Evolutionary conservation across 495 filamentous ascomycete genomes (phyloP), one percentile per base, ranked within the genome.

Genomic region (Aspergillus indologenus): DNA sequence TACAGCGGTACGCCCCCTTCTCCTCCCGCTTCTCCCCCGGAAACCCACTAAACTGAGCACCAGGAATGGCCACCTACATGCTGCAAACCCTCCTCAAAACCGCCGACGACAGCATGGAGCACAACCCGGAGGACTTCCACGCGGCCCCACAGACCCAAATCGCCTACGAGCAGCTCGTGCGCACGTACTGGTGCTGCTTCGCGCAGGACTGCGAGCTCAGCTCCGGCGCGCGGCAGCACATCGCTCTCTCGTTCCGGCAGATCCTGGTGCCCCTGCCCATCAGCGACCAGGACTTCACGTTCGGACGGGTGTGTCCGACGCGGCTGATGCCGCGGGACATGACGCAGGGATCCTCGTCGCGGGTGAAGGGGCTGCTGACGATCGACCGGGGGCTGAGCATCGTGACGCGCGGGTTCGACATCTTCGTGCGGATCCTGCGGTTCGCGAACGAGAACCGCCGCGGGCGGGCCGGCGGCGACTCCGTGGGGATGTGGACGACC

Each of bases 11-110:
- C 18, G 61, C 59, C 29, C 50, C 7, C 34, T 21, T 7, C 22
- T 20, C 22, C 15, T 45, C 34, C 49, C 14, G 9, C 17, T 22
- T 20, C 44, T 17, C 45, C 12, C 45, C 22, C 42, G n/a, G 1
- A 17, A 20, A 19, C 55, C 60, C 15, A 65, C 26, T 22, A 44
- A 21, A 42, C 24, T 40, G 0, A 17, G 20, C 2, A 17, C n/a
- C 46, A 77, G 74, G 75, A 23, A 78, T 78, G 75, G 75, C 75
- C 5, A 78, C 74, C 0, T 78, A 78, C 31, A 78, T 78, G 75
- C 74, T 78, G 18, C 75, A 78, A 50, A 76, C 75, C 9, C 66
- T 78, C 21, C 61, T 78, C 18, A 76, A 75, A 53, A 78, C 68
- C 51, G 68, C 75, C 26, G 75, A 78, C 51, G 75, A 78, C 34